phyloP scores from a whole-genome alignment of 2,329 filamentous ascomycete species.

The Alternaria angustiovoidea region DNA sequence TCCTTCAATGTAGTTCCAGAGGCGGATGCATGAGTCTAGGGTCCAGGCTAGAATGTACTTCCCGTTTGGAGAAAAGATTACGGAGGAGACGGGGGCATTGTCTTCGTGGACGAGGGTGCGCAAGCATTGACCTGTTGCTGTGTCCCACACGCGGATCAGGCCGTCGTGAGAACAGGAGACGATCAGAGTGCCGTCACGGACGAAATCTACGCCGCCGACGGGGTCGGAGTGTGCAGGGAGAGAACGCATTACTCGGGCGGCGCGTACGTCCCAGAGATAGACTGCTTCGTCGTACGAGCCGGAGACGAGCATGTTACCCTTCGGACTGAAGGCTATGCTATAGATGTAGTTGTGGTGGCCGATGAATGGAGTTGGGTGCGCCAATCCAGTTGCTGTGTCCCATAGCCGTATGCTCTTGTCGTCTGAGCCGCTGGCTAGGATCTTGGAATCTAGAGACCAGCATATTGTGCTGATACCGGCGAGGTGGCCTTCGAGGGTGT shows the following conservation, averaged over 20 bases:
- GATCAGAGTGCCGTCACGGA: slow-evolving; percentile 88
- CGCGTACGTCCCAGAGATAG: slow-evolving; percentile 94
- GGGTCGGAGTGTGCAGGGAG: slow-evolving; percentile 95
- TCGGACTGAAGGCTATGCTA: slow-evolving; percentile 93
- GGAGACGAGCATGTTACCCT: slow-evolving; percentile 94
- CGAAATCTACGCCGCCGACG: slow-evolving; percentile 92
- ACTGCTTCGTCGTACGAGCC: slow-evolving; percentile 98
- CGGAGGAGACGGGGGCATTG: slow-evolving; percentile 86
- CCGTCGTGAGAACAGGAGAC: slow-evolving; percentile 93
- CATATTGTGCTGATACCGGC: slow-evolving; percentile 90
- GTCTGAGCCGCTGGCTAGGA: slow-evolving; percentile 89
- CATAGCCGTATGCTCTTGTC: slow-evolving; percentile 96
- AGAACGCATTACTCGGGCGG: slow-evolving; percentile 85
- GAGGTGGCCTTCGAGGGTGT: slow-evolving; percentile 91
- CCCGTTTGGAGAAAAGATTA: slow-evolving; percentile 93
- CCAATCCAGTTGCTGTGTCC: slow-evolving; percentile 71
- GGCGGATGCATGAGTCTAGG: slow-evolving; percentile 84
- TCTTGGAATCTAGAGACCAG: slow-evolving; percentile 91
- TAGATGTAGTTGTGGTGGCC: slow-evolving; percentile 98
- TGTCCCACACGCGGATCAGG: slow-evolving; percentile 83
- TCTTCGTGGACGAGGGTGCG: slow-evolving; percentile 96
- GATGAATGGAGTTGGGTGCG: slow-evolving; percentile 69
- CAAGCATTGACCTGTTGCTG: slow-evolving; percentile 91
- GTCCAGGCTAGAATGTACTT: slow-evolving; percentile 92
- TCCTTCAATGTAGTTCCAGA: slow-evolving; percentile 95